Evolutionary conservation across 495 filamentous ascomycete species (phyloP), one percentile per base, ranked within the genome.

Genomic region (Choiromyces venosus): DNA sequence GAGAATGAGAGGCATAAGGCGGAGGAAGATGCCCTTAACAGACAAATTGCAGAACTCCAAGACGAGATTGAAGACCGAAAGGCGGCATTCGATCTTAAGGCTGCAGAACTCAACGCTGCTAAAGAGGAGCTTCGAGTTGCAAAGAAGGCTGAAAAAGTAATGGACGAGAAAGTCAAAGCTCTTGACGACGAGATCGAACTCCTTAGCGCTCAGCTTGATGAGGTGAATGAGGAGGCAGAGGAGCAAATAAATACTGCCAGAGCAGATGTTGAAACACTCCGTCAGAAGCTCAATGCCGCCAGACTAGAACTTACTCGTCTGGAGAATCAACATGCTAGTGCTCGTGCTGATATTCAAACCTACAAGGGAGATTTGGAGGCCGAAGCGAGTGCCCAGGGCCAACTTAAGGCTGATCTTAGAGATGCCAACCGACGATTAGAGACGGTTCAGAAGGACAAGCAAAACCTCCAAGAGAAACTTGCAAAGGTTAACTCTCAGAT

Each of bases 121-220:
- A 87, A 86, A 65, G 90, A 94, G 76, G 89, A 93, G 25, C 85
- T 92, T 16, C 89, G 90, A 37, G 82, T 89, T 66, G 87, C 87
- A 66, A 86, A 89, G 76, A 87, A 90, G 21, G 88, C 91, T 46
- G 87, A 89, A 81, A 85, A 87, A 69, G 82, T 84, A 1, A 83
- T 93, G 38, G 84, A 85, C 61, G 89, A 92, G 66, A 93, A 90
- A 76, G 83, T 91, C 12, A 87, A 91, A 75, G 88, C 86, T n/a
- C 80, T 96, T 21, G 91, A 94, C 79, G 92, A 94, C 74, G 92
- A 96, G 79, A 85, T 94, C 16, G 88, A 93, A 67, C 87, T 94
- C 44, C 83, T 94, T 39, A 91, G 93, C 78, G 86, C 86, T 29
- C 90, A 87, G 68, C 82, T 93, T 64, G 91, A 93, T 73, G 92